Evolutionary conservation across 768 basidiomycete genomes (phyloP).

Genomic region (Rubroboletus pulcherrimus): DNA sequence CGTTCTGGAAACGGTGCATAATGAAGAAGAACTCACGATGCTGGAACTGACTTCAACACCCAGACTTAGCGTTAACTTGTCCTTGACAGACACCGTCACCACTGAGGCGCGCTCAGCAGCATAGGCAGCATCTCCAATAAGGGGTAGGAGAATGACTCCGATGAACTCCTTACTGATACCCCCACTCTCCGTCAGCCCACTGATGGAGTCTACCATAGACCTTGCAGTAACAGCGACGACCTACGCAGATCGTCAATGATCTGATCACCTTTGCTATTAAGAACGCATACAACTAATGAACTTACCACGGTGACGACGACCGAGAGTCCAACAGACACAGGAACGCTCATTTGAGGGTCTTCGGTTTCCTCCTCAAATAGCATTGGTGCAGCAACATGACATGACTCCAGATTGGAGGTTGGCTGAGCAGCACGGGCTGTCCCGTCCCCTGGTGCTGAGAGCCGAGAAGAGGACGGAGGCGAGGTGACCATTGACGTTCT

Average conservation of each 20-base stretch:
- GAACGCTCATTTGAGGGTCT: constrained; percentile 50
- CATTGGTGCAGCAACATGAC: neutral
- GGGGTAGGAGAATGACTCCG: constrained; percentile 82
- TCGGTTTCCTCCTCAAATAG: constrained; percentile 33
- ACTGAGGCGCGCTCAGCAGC: too few relatives aligned
- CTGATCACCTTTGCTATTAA: neutral
- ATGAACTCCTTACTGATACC: constrained; percentile 76
- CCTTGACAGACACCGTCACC: constrained; percentile 74
- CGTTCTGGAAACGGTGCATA: neutral
- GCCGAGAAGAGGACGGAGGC: constrained; percentile 8
- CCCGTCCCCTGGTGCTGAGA: neutral
- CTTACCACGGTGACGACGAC: constrained; percentile 11
- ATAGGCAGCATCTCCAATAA: constrained; percentile 41
- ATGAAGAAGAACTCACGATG: constrained; percentile 47
- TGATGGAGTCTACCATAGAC: constrained; percentile 75
- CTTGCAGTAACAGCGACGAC: constrained; percentile 56
- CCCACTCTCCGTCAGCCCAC: constrained; percentile 58
- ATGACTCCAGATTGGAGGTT: constrained; percentile 10
- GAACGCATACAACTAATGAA: neutral
- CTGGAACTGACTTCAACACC: constrained; percentile 85
- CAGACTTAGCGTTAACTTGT: constrained; percentile 84
- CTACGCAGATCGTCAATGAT: constrained; percentile 32
- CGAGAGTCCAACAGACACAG: constrained; percentile 51
- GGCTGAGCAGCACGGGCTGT: neutral
- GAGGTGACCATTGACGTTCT: constrained; percentile 4